Percentiles rank a stretch among this genome's conserved stretches.
Evolutionary conservation across 2,329 filamentous ascomycete species (phyloP).

Genomic region (Fusarium miscanthi): DNA sequence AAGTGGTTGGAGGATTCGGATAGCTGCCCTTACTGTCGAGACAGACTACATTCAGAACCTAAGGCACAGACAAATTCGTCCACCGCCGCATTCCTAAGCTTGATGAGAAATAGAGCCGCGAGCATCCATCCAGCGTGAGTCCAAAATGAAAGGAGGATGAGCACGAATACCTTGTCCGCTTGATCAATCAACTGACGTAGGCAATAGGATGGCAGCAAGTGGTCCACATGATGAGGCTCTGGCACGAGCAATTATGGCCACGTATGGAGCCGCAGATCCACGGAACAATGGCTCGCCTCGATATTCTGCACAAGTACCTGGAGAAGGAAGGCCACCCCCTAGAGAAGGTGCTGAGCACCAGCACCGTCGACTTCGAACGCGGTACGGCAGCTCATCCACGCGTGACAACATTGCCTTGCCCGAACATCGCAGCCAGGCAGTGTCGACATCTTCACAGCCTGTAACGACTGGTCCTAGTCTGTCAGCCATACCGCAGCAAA

Average conservation of each 20-base stretch:
- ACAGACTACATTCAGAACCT: constrained; percentile 66
- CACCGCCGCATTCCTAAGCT: constrained; percentile 46
- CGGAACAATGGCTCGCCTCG: constrained; percentile 26
- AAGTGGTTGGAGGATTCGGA: constrained; percentile 73
- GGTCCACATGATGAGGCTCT: constrained; percentile 37
- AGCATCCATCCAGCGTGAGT: constrained; percentile 41
- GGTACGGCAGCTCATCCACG: constrained; percentile 34
- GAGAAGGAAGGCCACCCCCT: constrained; percentile 45
- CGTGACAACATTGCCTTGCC: constrained; percentile 1
- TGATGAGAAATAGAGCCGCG: constrained; percentile 47
- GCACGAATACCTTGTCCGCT: background rate
- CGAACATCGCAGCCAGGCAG: constrained; percentile 8
- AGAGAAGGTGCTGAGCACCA: constrained; percentile 44
- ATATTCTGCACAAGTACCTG: constrained; percentile 14
- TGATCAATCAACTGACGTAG: constrained; percentile 16
- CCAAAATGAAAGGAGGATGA: background rate
- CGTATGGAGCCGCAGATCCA: constrained; percentile 26
- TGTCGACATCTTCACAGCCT: constrained; percentile 1
- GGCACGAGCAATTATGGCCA: constrained; percentile 25
- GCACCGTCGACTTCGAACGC: constrained; percentile 47
- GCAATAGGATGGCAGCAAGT: constrained; percentile 12
- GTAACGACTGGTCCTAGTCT: background rate
- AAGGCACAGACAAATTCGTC: constrained; percentile 37
- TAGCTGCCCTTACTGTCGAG: constrained; percentile 72
- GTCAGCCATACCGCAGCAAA: constrained; percentile 16